Percentiles rank a stretch among this genome's conserved stretches.
Conservation (phyloP, 306 rosid species). For the Ceratonia siliqua region DNA sequence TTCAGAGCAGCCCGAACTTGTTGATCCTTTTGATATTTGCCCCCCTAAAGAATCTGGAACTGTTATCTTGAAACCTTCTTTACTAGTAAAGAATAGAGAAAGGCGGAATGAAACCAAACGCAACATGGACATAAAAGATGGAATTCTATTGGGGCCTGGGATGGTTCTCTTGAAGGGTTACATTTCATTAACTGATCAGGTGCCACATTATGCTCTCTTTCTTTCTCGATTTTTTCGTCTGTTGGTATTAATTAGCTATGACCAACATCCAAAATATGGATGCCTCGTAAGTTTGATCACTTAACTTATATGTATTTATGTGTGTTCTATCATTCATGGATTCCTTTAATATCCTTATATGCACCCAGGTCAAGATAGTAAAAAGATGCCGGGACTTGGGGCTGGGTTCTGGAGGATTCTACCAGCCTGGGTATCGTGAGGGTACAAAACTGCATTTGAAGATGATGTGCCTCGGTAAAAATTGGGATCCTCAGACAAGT, state of each 20-base stretch:
- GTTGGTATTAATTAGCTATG: background rate
- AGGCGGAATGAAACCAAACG: conserved; percentile 42
- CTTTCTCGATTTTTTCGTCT: background rate
- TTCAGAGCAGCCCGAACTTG: background rate
- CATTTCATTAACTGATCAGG: conserved; percentile 59
- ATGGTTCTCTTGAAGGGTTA: conserved; percentile 60
- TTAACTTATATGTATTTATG: background rate
- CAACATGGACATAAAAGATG: conserved; percentile 12
- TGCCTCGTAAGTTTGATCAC: background rate
- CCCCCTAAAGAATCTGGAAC: conserved; percentile 6
- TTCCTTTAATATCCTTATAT: background rate
- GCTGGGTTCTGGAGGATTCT: conserved; percentile 72
- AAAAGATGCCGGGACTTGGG: conserved; percentile 59
- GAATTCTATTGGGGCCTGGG: conserved; percentile 44
- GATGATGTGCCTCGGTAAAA: conserved; percentile 93
- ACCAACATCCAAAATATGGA: background rate
- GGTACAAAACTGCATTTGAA: conserved; percentile 56
- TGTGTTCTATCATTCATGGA: background rate
- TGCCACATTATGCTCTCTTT: background rate
- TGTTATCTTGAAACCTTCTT: conserved; percentile 39
- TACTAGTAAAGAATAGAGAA: conserved; percentile 51
- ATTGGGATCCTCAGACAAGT: conserved; percentile 74
- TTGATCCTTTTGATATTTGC: conserved; percentile 57
- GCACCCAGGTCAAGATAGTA: conserved; percentile 49
- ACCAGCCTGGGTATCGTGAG: conserved; percentile 72